Conservation (phyloP, 352 stramenopile species). For the Phytophthora idaei region DNA sequence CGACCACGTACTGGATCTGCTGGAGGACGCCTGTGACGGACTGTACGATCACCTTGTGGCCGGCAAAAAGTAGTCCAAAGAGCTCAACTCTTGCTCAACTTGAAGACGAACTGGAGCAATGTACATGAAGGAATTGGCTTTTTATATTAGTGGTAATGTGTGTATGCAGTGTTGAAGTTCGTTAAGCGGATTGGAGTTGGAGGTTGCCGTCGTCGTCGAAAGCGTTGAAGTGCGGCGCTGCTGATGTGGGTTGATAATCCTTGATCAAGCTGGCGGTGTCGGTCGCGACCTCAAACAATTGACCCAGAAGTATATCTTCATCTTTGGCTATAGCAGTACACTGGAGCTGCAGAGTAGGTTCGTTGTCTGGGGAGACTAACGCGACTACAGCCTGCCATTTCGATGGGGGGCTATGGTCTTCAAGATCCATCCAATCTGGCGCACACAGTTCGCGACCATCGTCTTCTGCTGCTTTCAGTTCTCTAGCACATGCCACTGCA, state of each 20-base stretch:
- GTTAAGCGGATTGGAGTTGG: slow-evolving; percentile 21
- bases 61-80: slow-evolving; percentile 10
- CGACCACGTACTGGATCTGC: slow-evolving; percentile 87
- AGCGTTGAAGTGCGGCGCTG: slow-evolving; percentile 31
- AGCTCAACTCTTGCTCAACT: no score
- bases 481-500: slow-evolving; percentile 24
- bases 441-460: slow-evolving; percentile 15
- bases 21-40: slow-evolving; percentile 87
- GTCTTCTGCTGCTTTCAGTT: slow-evolving; percentile 28
- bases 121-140: slow-evolving; percentile 1
- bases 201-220: slow-evolving; percentile 40
- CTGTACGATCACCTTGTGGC: slow-evolving; percentile 65
- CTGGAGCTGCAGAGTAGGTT: slow-evolving; percentile 18
- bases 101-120: neutral
- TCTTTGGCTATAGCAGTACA: slow-evolving; percentile 12
- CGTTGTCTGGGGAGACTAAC: slow-evolving; percentile 28
- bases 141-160: neutral
- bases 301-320: slow-evolving; percentile 6
- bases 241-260: slow-evolving; percentile 12
- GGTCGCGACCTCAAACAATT: slow-evolving; percentile 6
- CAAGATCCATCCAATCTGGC: slow-evolving; percentile 21
- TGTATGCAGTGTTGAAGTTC: slow-evolving; percentile 2
- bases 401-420: slow-evolving; percentile 3
- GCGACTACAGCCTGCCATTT: slow-evolving; percentile 3
- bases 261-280: slow-evolving; percentile 11